Conservation (phyloP, 2,329 filamentous ascomycete genomes). For the Apiospora saccharicola region DNA sequence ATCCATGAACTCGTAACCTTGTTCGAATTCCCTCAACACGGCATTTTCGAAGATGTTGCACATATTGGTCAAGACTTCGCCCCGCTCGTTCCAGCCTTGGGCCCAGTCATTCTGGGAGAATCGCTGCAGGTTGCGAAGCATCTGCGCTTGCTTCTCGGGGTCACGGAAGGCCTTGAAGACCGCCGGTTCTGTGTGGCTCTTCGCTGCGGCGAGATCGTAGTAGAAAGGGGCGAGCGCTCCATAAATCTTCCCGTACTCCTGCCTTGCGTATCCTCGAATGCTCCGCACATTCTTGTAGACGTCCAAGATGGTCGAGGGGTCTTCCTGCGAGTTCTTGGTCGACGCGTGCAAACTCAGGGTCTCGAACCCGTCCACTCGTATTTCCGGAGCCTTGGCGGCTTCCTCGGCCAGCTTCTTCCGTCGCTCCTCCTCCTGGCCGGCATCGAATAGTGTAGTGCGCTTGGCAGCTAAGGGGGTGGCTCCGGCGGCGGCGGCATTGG, state of each 20-base stretch:
- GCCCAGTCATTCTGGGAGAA: constrained; percentile 86
- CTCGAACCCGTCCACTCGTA: constrained; percentile 75
- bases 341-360: constrained; percentile 66
- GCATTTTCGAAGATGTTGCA: constrained; percentile 87
- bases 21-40: constrained; percentile 89
- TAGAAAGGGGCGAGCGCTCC: constrained; percentile 90
- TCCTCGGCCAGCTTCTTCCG: constrained; percentile 51
- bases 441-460: constrained; percentile 75
- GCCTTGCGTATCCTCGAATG: constrained; percentile 81
- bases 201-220: constrained; percentile 76
- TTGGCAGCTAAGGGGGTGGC: constrained; percentile 34
- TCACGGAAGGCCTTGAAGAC: constrained; percentile 88
- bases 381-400: constrained; percentile 39
- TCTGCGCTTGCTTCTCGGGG: constrained; percentile 88
- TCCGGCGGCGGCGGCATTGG: constrained; percentile 35
- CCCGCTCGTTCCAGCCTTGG: constrained; percentile 73
- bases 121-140: constrained; percentile 79
- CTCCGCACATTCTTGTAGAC: constrained; percentile 77
- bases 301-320: constrained; percentile 70
- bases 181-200: constrained; percentile 79
- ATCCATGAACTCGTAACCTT: constrained; percentile 88
- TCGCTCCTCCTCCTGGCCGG: constrained; percentile 69
- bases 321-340: constrained; percentile 56
- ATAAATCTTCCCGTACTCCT: constrained; percentile 92
- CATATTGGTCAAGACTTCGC: constrained; percentile 77